phyloP scores from a whole-genome alignment of 306 rosid species.

The Pyrus communis region DNA sequence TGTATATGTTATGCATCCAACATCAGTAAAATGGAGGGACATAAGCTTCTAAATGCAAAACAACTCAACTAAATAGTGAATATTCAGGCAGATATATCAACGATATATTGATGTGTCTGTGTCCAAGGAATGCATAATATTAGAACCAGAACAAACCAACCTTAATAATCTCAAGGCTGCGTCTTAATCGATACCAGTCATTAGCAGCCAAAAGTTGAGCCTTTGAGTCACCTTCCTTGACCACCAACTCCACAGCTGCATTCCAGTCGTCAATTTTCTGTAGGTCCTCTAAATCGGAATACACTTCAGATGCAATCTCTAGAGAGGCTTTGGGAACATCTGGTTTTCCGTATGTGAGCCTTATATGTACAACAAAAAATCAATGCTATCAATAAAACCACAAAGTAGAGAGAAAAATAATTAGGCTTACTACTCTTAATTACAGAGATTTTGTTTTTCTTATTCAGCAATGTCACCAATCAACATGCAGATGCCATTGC shows the following conservation, averaged over 20 bases:
- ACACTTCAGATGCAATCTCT: constrained; percentile 53
- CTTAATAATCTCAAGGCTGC: constrained; percentile 83
- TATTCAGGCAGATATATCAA: not conserved
- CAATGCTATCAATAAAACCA: not conserved
- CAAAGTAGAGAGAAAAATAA: not conserved
- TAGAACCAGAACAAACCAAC: constrained; percentile 31
- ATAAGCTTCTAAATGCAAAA: not conserved
- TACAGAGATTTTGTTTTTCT: not conserved
- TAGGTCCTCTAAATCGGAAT: constrained; percentile 52
- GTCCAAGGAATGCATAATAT: not conserved
- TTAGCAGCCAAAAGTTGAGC: constrained; percentile 52
- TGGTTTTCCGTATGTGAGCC: constrained; percentile 91
- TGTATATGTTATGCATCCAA: not conserved
- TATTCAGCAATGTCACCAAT: not conserved
- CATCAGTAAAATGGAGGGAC: not conserved
- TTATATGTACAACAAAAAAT: constrained; percentile 24
- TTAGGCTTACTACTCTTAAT: not conserved
- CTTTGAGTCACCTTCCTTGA: constrained; percentile 79
- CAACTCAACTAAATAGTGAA: not conserved
- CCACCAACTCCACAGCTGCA: constrained; percentile 78
- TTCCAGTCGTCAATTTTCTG: constrained; percentile 68
- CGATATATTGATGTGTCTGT: not conserved
- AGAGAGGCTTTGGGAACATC: constrained; percentile 78
- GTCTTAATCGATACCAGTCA: constrained; percentile 88
- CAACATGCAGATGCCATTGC: not conserved